Base-by-base conservation (phyloP, 148 eudicot species). In the Rhododendron ovatum region DNA sequence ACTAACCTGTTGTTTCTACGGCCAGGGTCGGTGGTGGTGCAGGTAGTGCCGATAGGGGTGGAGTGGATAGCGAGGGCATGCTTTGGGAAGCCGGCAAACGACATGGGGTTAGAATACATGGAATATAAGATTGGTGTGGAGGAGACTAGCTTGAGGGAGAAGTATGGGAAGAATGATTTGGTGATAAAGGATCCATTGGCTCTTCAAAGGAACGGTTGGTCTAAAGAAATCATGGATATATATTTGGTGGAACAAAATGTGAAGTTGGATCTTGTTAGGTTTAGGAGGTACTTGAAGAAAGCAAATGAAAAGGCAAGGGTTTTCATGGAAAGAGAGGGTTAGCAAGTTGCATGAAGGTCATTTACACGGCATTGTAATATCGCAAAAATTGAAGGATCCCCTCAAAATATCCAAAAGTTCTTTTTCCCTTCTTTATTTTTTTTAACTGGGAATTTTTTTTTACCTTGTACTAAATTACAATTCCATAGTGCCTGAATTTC, bases 181-280 rank as follows among this genome's bases (percentile, higher is more conserved):
- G 82, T 93, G 41, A 82, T 92, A 22, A 92, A 59, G 84, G 86
- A 89, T 57, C 93, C 93, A 81, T 59, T 43, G 26, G 82, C 82
- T 80, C 11, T 88, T 28, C 84, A 82, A 3, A 26, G 53, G 39
- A 79, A 73, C 7, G 80, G 50, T 22, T 91, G 94, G 95, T 15
- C 30, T 3, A 39, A 33, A 43, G n/a, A 84, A 9, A 28, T 90
- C 13, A 89, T 89, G 87, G 85, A 82, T 45, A 87, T 94, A 13
- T 94, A 92, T 81, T 84, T 92, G 88, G 92, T 83, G 86, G 91
- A 94, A 63, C 95, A 94, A 90, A 86, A 92, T 88, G 92, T 94
- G 30, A 84, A 59, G 10, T 51, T 94, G 51, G 86, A 94, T 85
- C 47, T 91, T 28, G 47, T 24, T 75, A 92, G 89, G 85, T 91